phyloP scores from a whole-genome alignment of 2,329 filamentous ascomycete species.

The Fusarium tuaranense region DNA sequence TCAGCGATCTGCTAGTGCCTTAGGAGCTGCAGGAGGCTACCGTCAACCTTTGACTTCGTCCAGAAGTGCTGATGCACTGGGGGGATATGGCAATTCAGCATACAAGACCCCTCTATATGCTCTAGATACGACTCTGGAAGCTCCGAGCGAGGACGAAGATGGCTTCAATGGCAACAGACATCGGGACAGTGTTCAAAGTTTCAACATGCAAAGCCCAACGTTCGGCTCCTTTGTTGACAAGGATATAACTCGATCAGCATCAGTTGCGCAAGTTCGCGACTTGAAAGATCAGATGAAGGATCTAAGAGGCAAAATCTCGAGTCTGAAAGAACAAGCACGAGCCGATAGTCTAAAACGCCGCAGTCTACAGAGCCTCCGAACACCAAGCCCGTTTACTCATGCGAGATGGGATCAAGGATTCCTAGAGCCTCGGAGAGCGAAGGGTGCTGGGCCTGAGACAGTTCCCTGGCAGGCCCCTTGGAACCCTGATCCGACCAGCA shows the following conservation, averaged over 20 bases:
- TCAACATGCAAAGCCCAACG: constrained; percentile 58
- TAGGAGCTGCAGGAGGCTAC: constrained; percentile 69
- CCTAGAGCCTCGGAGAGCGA: constrained; percentile 39
- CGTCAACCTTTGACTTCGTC: constrained; percentile 61
- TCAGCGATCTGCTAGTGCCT: constrained; percentile 73
- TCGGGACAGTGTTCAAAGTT: constrained; percentile 37
- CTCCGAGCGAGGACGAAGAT: constrained; percentile 66
- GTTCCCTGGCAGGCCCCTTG: constrained; percentile 29
- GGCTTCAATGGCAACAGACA: constrained; percentile 41
- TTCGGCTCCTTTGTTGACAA: constrained; percentile 57
- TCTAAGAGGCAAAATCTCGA: constrained; percentile 86
- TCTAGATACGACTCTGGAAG: constrained; percentile 61
- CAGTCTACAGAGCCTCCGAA: constrained; percentile 80
- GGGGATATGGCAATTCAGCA: constrained; percentile 44
- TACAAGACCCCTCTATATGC: constrained; percentile 55
- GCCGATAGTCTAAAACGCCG: constrained; percentile 83
- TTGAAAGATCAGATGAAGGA: constrained; percentile 88
- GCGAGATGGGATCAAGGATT: constrained; percentile 57
- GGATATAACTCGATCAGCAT: constrained; percentile 73
- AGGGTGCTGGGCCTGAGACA: constrained; percentile 36
- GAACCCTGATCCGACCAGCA: constrained; percentile 17
- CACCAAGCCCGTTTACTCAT: constrained; percentile 83
- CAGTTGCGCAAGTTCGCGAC: constrained; percentile 77
- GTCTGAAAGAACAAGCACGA: constrained; percentile 79
- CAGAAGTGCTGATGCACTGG: constrained; percentile 57